Percentiles rank a stretch among this genome's conserved stretches.
Conservation (phyloP, 345 rosid genomes). For the Pistacia vera region DNA sequence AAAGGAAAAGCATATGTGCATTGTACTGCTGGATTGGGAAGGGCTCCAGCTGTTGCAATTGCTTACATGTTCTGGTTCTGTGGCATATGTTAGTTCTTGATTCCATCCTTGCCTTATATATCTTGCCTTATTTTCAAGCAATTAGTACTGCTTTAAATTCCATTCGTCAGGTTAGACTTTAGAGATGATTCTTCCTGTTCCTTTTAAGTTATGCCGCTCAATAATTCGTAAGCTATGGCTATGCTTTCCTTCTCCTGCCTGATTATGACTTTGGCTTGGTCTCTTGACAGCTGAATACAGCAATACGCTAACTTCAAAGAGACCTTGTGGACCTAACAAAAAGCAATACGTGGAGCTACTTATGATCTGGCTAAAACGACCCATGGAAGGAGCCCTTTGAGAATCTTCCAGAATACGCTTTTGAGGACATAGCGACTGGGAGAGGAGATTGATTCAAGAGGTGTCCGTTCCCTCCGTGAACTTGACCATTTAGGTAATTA, state of each 20-base stretch:
- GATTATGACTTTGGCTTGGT: neutral
- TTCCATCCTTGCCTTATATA: neutral
- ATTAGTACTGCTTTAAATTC: neutral
- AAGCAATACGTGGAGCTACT: conserved; percentile 79
- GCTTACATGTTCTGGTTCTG: conserved; percentile 93
- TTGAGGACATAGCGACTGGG: conserved; percentile 87
- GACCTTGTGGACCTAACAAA: conserved; percentile 89
- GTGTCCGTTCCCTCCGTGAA: conserved; percentile 55
- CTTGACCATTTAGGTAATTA: conserved; percentile 36
- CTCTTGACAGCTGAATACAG: conserved; percentile 57
- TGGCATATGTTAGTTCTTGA: conserved; percentile 51
- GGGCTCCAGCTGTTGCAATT: conserved; percentile 91
- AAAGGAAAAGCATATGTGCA: conserved; percentile 85
- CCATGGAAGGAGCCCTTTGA: conserved; percentile 80
- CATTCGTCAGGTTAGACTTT: too few species aligned
- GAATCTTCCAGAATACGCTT: conserved; percentile 76
- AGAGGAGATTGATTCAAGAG: conserved; percentile 79
- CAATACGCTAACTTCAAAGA: conserved; percentile 61
- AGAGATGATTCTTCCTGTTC: too few species aligned
- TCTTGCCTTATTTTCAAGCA: neutral
- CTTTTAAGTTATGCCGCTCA: neutral
- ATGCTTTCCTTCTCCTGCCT: neutral
- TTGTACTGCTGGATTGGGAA: conserved; percentile 93
- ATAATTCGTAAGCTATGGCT: neutral
- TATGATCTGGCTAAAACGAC: conserved; percentile 85